These are phyloP conservation scores for Candolleomyces efflorescens DNA, from an alignment of 768 basidiomycete species.

Conservation along the genomic window DNA sequence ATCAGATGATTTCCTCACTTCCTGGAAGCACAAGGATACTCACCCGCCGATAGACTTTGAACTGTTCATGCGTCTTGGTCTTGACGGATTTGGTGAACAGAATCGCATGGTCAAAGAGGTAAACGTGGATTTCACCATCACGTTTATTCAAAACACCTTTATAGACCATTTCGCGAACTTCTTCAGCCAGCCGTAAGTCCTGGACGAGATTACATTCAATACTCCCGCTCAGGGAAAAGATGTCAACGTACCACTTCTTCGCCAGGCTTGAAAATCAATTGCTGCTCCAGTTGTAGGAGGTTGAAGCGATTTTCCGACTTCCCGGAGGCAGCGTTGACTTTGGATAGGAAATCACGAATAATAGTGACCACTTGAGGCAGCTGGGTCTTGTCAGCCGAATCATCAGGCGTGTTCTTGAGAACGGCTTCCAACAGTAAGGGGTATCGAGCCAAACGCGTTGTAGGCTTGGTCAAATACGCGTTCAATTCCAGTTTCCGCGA, in stretches of 20 bases:
- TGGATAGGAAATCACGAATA: slow-evolving; percentile 76
- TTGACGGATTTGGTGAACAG: slow-evolving; percentile 83
- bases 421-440: slow-evolving; percentile 91
- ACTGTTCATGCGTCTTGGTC: slow-evolving; percentile 89
- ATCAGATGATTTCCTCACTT: background rate
- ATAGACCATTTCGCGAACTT: slow-evolving; percentile 86
- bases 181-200: slow-evolving; percentile 84
- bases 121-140: slow-evolving; percentile 88
- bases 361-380: slow-evolving; percentile 75
- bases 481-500: slow-evolving; percentile 96
- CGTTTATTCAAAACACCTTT: slow-evolving; percentile 89
- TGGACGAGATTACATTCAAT: too few relatives aligned
- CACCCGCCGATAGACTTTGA: slow-evolving; percentile 90
- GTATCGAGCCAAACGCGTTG: slow-evolving; percentile 95
- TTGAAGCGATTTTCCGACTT: slow-evolving; percentile 97
- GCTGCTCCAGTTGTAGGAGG: slow-evolving; percentile 87
- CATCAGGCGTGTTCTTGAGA: slow-evolving; percentile 86
- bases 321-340: slow-evolving; percentile 92
- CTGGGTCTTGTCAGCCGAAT: slow-evolving; percentile 76
- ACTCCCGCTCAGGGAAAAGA: too few relatives aligned
- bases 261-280: slow-evolving; percentile 83
- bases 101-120: slow-evolving; percentile 95
- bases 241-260: slow-evolving; percentile 81
- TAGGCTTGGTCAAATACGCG: slow-evolving; percentile 97
- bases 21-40: slow-evolving; percentile 20